Base-by-base conservation (phyloP, 345 rosid species). In the Salix koriyanagi region DNA sequence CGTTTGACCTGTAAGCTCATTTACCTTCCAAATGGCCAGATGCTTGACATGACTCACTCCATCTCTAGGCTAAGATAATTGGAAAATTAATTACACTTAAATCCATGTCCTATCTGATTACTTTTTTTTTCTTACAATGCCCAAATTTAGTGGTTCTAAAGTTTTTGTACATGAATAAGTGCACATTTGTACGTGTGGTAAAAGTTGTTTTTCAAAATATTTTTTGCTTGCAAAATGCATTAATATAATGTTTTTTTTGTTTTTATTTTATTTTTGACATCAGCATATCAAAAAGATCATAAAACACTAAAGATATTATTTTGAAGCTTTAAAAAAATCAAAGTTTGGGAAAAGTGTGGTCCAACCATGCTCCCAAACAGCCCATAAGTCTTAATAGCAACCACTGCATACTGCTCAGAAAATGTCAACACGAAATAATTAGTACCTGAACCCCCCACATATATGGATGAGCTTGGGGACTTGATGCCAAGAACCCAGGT, bases 371-470 rank as follows among this genome's bases (percentile, higher is more conserved):
- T 34, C 37, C 37, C 37, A 34, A 34, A 34, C 37, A 34, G 37
- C 37, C 37, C 37, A 34, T 34, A 34, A 39, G 21, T 26, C 71
- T 52, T 48, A 67, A 66, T 44, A 26, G 26, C 39, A 66, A 52
- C 42, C 14, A 34, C 39, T 65, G 66, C 58, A 44, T 19, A 78
- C 65, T 1, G 3, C 74, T 70, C 16, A 21, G 23, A 71, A 19
- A 66, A 25, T 25, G 4, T 14, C 21, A 21, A 14, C 25, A 50
- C 3, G 23, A 54, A 71, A 70, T 67, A 56, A 25, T 19, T 50
- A 65, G 21, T 87, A 96, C 99, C 98, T 96, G 99, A 79, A 96
- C 99, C 4, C 99, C 98, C 99, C 99, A 96, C 99, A 96, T 93
- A 78, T 96, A 96, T 75, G 99, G 98, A 76, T 87, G 99, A 81